A percentile compares a stretch with the other conserved stretches of the same genome.
phyloP scores from a whole-genome alignment of 2,329 filamentous ascomycete species.

The Aspergillus costaricaensis region DNA sequence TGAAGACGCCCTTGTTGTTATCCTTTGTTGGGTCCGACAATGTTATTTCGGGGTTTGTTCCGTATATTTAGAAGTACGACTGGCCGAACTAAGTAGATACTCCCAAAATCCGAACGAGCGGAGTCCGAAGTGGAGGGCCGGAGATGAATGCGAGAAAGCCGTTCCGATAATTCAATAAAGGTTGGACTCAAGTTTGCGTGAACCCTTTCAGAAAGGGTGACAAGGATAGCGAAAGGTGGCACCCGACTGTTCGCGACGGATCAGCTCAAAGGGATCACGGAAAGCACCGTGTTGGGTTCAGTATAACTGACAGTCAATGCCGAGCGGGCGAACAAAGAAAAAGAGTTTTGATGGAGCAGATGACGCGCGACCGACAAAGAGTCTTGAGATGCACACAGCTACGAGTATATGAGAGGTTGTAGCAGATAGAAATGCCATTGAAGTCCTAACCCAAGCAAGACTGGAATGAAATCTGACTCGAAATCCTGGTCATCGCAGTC shows the following conservation, averaged over 20 bases:
- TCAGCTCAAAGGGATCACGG: background rate
- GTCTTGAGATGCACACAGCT: background rate
- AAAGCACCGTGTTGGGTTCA: background rate
- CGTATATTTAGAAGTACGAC: background rate
- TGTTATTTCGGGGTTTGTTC: background rate
- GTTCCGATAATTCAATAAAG: background rate
- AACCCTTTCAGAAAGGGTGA: background rate
- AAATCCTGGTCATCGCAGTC: background rate
- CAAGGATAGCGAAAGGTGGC: background rate
- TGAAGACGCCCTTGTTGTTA: background rate
- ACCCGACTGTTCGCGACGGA: conserved; percentile 2
- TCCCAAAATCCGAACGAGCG: background rate
- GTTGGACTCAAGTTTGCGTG: background rate
- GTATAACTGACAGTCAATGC: background rate
- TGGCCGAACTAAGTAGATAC: background rate
- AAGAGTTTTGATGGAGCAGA: background rate
- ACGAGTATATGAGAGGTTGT: background rate
- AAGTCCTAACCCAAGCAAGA: background rate
- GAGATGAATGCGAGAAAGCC: background rate
- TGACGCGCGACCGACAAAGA: background rate
- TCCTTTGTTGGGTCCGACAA: background rate
- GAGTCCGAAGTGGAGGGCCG: background rate
- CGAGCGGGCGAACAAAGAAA: background rate
- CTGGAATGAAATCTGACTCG: background rate
- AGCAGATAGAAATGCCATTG: background rate